Percentiles rank a stretch among this genome's conserved stretches.
Evolutionary conservation across 2,329 filamentous ascomycete species (phyloP).

Genomic region (Botrytis hyacinthi): DNA sequence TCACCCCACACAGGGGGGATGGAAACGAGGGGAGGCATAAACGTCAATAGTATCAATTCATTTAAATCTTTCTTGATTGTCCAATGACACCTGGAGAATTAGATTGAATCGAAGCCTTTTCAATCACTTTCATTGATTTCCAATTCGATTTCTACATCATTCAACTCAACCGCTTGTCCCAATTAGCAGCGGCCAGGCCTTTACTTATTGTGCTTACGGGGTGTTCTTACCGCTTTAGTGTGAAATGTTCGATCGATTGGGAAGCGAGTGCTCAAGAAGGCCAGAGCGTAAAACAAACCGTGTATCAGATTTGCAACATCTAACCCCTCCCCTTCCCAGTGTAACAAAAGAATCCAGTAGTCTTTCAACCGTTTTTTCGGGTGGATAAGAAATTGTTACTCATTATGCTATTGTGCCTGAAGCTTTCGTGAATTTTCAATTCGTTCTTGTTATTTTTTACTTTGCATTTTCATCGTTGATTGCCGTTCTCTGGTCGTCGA

Average conservation of each 20-base stretch:
- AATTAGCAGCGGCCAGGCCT: constrained; percentile 9
- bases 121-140: not conserved
- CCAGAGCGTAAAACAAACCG: constrained; percentile 15
- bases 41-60: constrained; percentile 9
- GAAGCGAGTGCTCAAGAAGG: constrained; percentile 2
- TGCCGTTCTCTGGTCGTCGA: constrained; percentile 7
- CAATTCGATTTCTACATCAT: not conserved
- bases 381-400: not conserved
- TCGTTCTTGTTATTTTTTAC: constrained; percentile 16
- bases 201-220: not conserved
- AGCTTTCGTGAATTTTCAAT: constrained; percentile 1
- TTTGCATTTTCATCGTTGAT: constrained; percentile 25
- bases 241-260: constrained; percentile 10
- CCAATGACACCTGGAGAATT: not conserved
- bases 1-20: not conserved
- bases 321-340: constrained; percentile 12
- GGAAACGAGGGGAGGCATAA: not conserved
- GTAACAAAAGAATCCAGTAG: constrained; percentile 9
- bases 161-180: not conserved
- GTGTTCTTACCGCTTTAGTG: constrained; percentile 3
- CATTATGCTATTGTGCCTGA: constrained; percentile 1
- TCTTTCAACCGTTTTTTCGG: not conserved
- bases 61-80: not conserved
- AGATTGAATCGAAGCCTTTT: constrained; percentile 13
- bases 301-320: constrained; percentile 20